Evolutionary conservation across 2,329 filamentous ascomycete genomes (phyloP).

Genomic region (Colletotrichum sp.): DNA sequence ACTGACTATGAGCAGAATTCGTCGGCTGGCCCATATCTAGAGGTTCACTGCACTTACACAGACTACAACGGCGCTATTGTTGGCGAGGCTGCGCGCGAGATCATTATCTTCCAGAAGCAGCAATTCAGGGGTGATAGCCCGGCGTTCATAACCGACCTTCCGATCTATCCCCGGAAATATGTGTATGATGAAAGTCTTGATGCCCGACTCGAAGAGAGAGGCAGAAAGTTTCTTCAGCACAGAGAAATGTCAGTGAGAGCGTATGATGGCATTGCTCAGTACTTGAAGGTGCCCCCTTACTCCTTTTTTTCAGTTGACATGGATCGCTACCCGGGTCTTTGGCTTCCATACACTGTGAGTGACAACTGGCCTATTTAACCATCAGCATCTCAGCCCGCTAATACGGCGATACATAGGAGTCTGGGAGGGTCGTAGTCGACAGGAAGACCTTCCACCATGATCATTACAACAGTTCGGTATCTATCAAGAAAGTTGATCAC

Average conservation of each 20-base stretch:
- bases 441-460: neutral
- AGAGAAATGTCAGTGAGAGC: slow-evolving; percentile 7
- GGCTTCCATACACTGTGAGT: neutral
- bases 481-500: neutral
- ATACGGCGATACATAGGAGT: neutral
- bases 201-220: slow-evolving; percentile 22
- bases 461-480: neutral
- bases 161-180: slow-evolving; percentile 27
- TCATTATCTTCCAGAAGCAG: slow-evolving; percentile 24
- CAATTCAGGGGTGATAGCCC: slow-evolving; percentile 28
- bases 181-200: slow-evolving; percentile 25
- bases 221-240: slow-evolving; percentile 23
- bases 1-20: slow-evolving; percentile 28
- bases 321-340: neutral
- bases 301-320: slow-evolving; percentile 17
- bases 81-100: slow-evolving; percentile 22
- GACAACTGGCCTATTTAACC: neutral
- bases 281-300: slow-evolving; percentile 27
- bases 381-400: neutral
- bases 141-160: slow-evolving; percentile 27
- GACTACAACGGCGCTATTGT: slow-evolving; percentile 25
- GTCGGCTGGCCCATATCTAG: slow-evolving; percentile 25
- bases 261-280: slow-evolving; percentile 30
- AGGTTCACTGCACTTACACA: slow-evolving; percentile 29
- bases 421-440: neutral